A percentile compares a stretch with the other conserved stretches of the same genome.
phyloP scores from a whole-genome alignment of 257 asterid genomes.

The Lithospermum erythrorhizon region DNA sequence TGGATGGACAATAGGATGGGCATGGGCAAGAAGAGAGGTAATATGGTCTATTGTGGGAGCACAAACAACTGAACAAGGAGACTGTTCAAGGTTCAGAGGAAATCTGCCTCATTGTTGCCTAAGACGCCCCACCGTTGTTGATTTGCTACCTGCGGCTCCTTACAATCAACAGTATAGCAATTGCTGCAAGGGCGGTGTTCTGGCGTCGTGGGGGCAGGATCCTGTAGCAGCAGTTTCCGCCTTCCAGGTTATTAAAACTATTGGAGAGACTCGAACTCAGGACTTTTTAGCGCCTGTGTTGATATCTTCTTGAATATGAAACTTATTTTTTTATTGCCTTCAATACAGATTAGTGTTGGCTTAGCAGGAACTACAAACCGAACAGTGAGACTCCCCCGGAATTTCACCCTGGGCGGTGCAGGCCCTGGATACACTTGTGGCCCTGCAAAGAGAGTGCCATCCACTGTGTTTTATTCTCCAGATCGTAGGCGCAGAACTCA shows the following conservation, averaged over 20 bases:
- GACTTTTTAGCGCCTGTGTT: too few relatives aligned
- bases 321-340: too few relatives aligned
- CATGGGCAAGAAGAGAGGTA: slow-evolving; percentile 77
- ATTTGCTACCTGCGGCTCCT: slow-evolving; percentile 69
- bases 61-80: slow-evolving; percentile 77
- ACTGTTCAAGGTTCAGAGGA: slow-evolving; percentile 67
- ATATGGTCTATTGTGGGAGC: slow-evolving; percentile 77
- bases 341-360: slow-evolving; percentile 55
- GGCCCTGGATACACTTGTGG: slow-evolving; percentile 80
- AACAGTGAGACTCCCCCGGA: slow-evolving; percentile 56
- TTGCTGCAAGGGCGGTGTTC: slow-evolving; percentile 74
- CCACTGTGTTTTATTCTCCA: slow-evolving; percentile 43
- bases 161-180: slow-evolving; percentile 69
- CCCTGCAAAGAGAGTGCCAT: slow-evolving; percentile 63
- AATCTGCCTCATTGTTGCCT: slow-evolving; percentile 63
- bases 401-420: slow-evolving; percentile 56
- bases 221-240: slow-evolving; percentile 50
- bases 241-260: slow-evolving; percentile 28
- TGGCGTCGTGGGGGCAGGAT: slow-evolving; percentile 79
- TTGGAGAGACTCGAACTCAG: too few relatives aligned
- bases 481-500: slow-evolving; percentile 66
- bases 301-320: too few relatives aligned
- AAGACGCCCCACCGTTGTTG: slow-evolving; percentile 46
- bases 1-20: slow-evolving; percentile 69
- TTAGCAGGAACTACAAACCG: slow-evolving; percentile 64